phyloP scores from a whole-genome alignment of 495 filamentous ascomycete species.

The Gamarada debralockiae region DNA sequence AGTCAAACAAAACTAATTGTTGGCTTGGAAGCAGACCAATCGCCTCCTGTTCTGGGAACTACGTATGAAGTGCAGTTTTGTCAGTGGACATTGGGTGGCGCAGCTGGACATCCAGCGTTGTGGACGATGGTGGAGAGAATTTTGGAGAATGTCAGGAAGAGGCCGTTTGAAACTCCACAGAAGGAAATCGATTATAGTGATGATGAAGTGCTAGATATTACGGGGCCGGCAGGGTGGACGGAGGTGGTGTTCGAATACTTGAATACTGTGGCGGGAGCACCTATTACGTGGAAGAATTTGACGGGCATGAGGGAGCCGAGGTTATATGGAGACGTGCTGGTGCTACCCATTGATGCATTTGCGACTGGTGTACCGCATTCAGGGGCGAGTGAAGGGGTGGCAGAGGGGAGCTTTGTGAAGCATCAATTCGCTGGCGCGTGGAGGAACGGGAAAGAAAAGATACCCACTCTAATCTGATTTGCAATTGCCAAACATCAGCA shows the following conservation, averaged over 20 bases:
- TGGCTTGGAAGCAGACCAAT: constrained; percentile 38
- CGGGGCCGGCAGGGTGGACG: constrained; percentile 27
- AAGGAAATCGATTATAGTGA: neutral
- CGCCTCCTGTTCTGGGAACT: constrained; percentile 24
- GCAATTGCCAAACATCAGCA: too few species aligned
- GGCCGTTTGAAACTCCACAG: neutral
- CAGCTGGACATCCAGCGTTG: constrained; percentile 28
- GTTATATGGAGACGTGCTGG: constrained; percentile 25
- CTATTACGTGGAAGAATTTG: constrained; percentile 18
- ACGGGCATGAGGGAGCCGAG: constrained; percentile 24
- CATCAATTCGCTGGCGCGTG: constrained; percentile 26
- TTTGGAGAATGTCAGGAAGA: constrained; percentile 14
- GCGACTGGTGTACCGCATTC: constrained; percentile 28
- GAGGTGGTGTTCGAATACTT: constrained; percentile 26
- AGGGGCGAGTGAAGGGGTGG: constrained; percentile 19
- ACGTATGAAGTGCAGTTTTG: constrained; percentile 33
- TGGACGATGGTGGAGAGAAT: constrained; percentile 20
- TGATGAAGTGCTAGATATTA: constrained; percentile 28
- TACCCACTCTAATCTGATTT: too few species aligned
- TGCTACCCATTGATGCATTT: constrained; percentile 29
- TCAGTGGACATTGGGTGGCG: constrained; percentile 38
- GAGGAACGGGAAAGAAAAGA: constrained; percentile 6
- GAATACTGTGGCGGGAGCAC: constrained; percentile 10
- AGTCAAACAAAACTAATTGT: constrained; percentile 32
- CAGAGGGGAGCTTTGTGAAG: constrained; percentile 20